phyloP scores from a whole-genome alignment of 495 filamentous ascomycete genomes.

The Hypoxylon subgilvum region DNA sequence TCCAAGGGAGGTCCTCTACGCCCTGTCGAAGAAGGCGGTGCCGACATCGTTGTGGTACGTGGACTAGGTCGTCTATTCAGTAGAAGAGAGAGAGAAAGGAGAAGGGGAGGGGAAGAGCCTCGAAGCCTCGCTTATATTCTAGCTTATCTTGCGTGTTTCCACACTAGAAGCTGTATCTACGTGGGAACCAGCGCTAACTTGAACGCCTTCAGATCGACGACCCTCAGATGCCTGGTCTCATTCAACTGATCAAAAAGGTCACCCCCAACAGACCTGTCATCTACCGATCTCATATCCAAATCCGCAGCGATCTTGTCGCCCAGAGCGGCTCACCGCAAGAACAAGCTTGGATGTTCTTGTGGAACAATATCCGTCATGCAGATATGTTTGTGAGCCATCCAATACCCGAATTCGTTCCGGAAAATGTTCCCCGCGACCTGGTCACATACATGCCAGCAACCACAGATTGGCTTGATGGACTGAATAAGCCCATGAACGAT shows the following conservation, averaged over 20 bases:
- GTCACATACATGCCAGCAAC: constrained; percentile 83
- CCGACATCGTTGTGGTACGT: constrained; percentile 75
- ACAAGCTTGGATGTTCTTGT: constrained; percentile 79
- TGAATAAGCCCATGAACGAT: constrained; percentile 78
- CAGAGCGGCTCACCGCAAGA: constrained; percentile 68
- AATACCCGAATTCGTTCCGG: constrained; percentile 76
- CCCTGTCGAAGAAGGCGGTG: constrained; percentile 72
- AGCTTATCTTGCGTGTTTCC: too few species aligned
- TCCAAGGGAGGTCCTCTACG: constrained; percentile 69
- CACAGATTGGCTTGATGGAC: constrained; percentile 88
- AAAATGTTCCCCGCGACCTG: constrained; percentile 66
- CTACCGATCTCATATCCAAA: constrained; percentile 84
- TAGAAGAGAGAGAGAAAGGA: neutral
- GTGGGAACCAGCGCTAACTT: constrained; percentile 2
- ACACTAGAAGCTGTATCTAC: neutral
- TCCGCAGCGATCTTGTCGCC: constrained; percentile 74
- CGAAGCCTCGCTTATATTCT: too few species aligned
- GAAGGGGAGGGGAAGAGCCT: too few species aligned
- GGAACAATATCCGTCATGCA: constrained; percentile 70
- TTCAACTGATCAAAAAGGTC: constrained; percentile 73
- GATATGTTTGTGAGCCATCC: constrained; percentile 89
- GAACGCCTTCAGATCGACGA: constrained; percentile 66
- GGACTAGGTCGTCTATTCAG: neutral
- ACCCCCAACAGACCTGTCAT: constrained; percentile 80
- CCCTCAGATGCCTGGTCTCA: constrained; percentile 85